phyloP scores from a whole-genome alignment of 2,329 filamentous ascomycete genomes.

The Scedosporium aurantiacum region DNA sequence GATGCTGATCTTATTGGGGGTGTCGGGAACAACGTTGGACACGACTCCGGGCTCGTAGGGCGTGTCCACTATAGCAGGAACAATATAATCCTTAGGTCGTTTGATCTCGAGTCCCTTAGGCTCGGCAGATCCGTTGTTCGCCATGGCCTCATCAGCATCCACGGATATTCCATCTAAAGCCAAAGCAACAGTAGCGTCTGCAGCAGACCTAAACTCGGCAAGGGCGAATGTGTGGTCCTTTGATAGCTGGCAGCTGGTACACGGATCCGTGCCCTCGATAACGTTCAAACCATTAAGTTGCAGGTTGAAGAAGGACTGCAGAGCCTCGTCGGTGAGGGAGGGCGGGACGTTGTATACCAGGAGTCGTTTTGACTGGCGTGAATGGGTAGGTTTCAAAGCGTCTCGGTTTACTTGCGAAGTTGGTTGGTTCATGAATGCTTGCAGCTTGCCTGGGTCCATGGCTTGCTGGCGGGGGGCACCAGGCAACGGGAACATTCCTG shows the following conservation, averaged over 20 bases:
- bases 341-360: constrained; percentile 74
- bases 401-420: constrained; percentile 51
- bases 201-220: constrained; percentile 77
- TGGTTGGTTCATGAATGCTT: constrained; percentile 91
- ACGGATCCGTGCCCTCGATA: constrained; percentile 72
- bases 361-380: constrained; percentile 86
- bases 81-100: constrained; percentile 94
- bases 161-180: constrained; percentile 84
- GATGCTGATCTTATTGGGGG: constrained; percentile 89
- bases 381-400: constrained; percentile 85
- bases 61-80: constrained; percentile 63
- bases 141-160: constrained; percentile 55
- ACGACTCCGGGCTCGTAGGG: constrained; percentile 67
- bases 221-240: constrained; percentile 72
- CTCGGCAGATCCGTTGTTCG: constrained; percentile 32
- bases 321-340: constrained; percentile 59
- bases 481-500: constrained; percentile 96
- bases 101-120: constrained; percentile 58
- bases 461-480: constrained; percentile 86
- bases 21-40: constrained; percentile 75
- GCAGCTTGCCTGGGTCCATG: constrained; percentile 87
- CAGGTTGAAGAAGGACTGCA: constrained; percentile 85
- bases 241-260: constrained; percentile 71
- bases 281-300: constrained; percentile 96
- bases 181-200: constrained; percentile 82